Conservation (phyloP, 2,329 filamentous ascomycete genomes). For the Boeremia exigua region DNA sequence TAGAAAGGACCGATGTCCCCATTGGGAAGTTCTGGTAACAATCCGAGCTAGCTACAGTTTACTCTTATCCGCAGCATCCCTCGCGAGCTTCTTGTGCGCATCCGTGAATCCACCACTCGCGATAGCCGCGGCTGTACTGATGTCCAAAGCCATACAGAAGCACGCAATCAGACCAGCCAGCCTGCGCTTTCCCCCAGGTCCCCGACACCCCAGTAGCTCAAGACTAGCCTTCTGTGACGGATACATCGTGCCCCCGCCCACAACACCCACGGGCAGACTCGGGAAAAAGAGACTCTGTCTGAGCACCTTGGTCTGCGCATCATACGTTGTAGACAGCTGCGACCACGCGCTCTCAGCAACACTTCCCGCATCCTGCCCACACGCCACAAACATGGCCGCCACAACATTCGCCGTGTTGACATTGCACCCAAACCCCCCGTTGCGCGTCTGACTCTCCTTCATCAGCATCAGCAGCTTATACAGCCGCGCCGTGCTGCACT, state of each 20-base stretch:
- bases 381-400: constrained; percentile 7
- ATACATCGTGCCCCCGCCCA: constrained; percentile 8
- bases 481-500: constrained; percentile 2
- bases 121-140: constrained; percentile 5
- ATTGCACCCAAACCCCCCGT: constrained; percentile 6
- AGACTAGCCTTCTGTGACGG: constrained; percentile 3
- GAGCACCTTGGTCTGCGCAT: background rate
- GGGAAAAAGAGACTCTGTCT: constrained; percentile 8
- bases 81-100: constrained; percentile 3
- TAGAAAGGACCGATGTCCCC: too few relatives aligned
- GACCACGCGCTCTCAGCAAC: constrained; percentile 6
- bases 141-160: constrained; percentile 7
- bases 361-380: constrained; percentile 10
- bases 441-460: background rate
- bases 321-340: background rate
- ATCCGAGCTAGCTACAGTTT: background rate
- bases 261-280: constrained; percentile 3
- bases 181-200: background rate
- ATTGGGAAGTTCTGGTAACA: background rate
- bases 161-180: constrained; percentile 7
- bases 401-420: constrained; percentile 6
- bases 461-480: constrained; percentile 1
- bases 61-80: background rate
- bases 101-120: constrained; percentile 9
- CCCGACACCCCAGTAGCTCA: constrained; percentile 2